Evolutionary conservation across 2,329 filamentous ascomycete species (phyloP), one percentile per base, ranked within the genome.

Genomic region (Furcasterigmium furcatum): DNA sequence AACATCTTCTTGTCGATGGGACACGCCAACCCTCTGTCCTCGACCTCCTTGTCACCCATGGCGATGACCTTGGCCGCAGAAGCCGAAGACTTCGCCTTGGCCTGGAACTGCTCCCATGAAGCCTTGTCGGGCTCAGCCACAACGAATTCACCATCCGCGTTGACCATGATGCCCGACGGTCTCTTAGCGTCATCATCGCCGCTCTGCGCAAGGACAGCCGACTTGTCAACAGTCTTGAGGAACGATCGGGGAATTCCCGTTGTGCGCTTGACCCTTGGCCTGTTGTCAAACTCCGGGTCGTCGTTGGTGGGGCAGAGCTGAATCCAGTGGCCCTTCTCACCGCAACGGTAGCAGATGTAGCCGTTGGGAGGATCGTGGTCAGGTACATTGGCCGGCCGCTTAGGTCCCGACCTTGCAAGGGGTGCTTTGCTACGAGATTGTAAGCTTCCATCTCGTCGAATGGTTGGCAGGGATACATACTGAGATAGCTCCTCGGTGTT

Each of bases 261-360:
- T 5, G 94, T 97, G 50, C 92, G 85, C 75, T 96, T 97, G 53
- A 97, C 89, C 49, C 92, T 85, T 41, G 91, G 90, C 44, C 90
- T 87, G 55, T 91, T 91, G 68, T 99, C 94, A 66, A 91, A 97
- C 50, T 91, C 91, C 4, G 94, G 92, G 55, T 99, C 91, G 64
- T 96, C 90, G 65, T 99, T 99, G n/a, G 92, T 99, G 7, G 94
- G 94, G 61, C 94, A 99, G 43, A 89, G 82, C 70, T 97, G 92
- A 52, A 99, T 99, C 92, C 92, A 99, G 66, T 99, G 94, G n/a
- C 91, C 94, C 71, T 96, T 96, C 66, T 96, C 87, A 50, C 91
- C 88, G 67, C 94, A 99, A 41, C 94, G 86, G 64, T 96, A 96
- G 70, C 94, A 99, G 50, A 96, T 86, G 66, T 99, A 99, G 44